Conservation (phyloP, 345 rosid species). For the Luvunga scandens region DNA sequence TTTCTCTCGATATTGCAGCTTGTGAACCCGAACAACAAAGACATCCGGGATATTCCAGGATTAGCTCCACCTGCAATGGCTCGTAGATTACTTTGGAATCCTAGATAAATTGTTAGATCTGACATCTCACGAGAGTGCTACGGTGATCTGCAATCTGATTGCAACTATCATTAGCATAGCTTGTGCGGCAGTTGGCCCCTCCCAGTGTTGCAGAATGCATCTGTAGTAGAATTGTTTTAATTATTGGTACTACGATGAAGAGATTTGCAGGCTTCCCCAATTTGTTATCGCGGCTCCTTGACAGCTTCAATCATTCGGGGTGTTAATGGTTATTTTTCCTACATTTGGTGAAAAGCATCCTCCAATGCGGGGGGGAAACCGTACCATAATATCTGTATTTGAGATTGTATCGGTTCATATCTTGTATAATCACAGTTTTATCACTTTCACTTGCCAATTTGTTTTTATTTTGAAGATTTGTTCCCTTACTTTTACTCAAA, state of each 20-base stretch:
- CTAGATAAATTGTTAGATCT: constrained; percentile 18
- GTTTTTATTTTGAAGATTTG: neutral
- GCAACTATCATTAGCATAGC: neutral
- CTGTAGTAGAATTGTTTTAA: constrained; percentile 7
- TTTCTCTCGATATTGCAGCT: constrained; percentile 38
- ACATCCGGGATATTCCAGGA: constrained; percentile 85
- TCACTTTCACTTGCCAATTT: neutral
- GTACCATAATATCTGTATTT: neutral
- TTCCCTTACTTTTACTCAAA: neutral
- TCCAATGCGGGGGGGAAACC: neutral
- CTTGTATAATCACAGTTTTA: constrained; percentile 11
- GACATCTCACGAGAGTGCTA: neutral
- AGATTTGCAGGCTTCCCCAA: constrained; percentile 2
- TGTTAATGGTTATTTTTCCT: neutral
- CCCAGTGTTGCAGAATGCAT: neutral
- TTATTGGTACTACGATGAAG: neutral
- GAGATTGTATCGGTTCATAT: constrained; percentile 9
- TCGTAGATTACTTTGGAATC: constrained; percentile 74
- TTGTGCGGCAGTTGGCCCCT: neutral
- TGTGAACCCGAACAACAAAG: constrained; percentile 87
- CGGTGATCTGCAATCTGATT: constrained; percentile 6
- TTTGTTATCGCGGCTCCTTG: neutral
- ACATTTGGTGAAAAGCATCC: neutral
- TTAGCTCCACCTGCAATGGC: constrained; percentile 85
- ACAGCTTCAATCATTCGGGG: neutral